phyloP scores from a whole-genome alignment of 352 stramenopile genomes.

The Thalassiosira livingstoniorum region DNA sequence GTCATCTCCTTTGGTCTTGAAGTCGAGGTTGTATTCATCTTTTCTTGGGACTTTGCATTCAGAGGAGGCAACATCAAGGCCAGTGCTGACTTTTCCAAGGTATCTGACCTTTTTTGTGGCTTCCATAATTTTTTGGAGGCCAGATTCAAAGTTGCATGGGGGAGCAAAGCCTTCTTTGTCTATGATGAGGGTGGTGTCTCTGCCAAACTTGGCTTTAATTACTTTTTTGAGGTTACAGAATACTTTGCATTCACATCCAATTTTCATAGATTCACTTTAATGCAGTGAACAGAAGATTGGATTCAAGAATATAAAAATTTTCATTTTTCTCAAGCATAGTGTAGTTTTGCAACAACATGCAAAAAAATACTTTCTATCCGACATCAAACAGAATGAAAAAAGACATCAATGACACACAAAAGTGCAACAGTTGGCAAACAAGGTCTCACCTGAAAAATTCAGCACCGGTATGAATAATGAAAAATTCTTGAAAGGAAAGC shows the following conservation, averaged over 20 bases:
- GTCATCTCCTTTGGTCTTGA: slow-evolving; percentile 93
- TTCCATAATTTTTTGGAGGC: slow-evolving; percentile 97
- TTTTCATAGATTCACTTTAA: slow-evolving; percentile 94
- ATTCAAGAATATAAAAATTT: background rate
- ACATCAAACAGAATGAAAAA: too few relatives aligned
- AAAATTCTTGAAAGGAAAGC: slow-evolving; percentile 99
- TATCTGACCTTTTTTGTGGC: slow-evolving; percentile 96
- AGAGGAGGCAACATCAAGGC: slow-evolving; percentile 97
- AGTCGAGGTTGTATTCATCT: slow-evolving; percentile 98
- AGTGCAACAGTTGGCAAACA: slow-evolving; percentile 39
- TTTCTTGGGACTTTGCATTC: slow-evolving; percentile 97
- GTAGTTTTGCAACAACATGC: too few relatives aligned
- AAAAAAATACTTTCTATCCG: too few relatives aligned
- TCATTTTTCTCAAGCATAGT: too few relatives aligned
- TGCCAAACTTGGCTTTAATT: slow-evolving; percentile 98
- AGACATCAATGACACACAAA: background rate
- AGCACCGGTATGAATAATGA: slow-evolving; percentile 96
- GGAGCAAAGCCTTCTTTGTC: slow-evolving; percentile 99
- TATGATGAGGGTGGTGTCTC: slow-evolving; percentile 98
- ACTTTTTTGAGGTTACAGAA: slow-evolving; percentile 99
- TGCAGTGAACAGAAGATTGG: background rate
- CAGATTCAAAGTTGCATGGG: slow-evolving; percentile 94
- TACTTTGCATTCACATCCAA: slow-evolving; percentile 98
- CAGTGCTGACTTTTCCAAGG: slow-evolving; percentile 95
- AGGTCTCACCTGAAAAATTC: slow-evolving; percentile 66